Percentiles rank a stretch among this genome's conserved stretches.
Evolutionary conservation across 73 alveolate genomes (phyloP).

Genomic region (Breviolum minutum): DNA sequence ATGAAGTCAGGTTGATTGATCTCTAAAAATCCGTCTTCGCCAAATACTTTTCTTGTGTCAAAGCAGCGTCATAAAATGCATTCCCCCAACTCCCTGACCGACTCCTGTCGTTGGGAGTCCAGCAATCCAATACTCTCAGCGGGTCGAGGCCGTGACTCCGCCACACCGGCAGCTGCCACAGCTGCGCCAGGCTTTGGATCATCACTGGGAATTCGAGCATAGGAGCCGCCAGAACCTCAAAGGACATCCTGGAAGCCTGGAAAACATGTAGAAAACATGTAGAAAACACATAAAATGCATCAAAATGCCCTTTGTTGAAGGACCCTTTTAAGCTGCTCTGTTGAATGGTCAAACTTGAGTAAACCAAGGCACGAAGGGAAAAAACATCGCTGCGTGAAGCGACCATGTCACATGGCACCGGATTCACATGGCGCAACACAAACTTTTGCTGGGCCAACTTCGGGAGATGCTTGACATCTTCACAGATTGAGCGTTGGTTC

Average conservation of each 20-base stretch:
- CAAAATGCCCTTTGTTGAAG: too few relatives aligned
- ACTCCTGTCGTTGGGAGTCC: constrained; percentile 16
- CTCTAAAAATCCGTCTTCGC: too few relatives aligned
- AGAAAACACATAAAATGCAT: too few relatives aligned
- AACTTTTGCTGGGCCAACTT: background rate
- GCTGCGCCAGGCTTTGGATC: background rate
- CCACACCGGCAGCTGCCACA: background rate
- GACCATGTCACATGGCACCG: background rate
- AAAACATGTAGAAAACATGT: too few relatives aligned
- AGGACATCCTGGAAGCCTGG: background rate
- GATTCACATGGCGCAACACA: constrained; percentile 21
- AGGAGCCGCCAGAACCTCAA: constrained; percentile 33
- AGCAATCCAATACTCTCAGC: background rate
- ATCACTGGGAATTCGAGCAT: constrained; percentile 24
- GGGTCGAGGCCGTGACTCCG: constrained; percentile 1
- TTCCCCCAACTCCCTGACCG: too few relatives aligned
- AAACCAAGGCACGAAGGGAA: constrained; percentile 13
- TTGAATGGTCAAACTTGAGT: background rate
- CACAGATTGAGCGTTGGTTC: too few relatives aligned
- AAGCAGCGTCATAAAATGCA: too few relatives aligned
- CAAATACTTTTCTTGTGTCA: too few relatives aligned
- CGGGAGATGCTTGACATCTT: background rate
- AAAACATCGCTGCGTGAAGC: background rate
- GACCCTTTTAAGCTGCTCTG: too few relatives aligned
- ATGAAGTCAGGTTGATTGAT: too few relatives aligned